These are phyloP conservation scores for Xylariaceae sp. DNA, from an alignment of 2,329 filamentous ascomycete species.

Conservation along the genomic window DNA sequence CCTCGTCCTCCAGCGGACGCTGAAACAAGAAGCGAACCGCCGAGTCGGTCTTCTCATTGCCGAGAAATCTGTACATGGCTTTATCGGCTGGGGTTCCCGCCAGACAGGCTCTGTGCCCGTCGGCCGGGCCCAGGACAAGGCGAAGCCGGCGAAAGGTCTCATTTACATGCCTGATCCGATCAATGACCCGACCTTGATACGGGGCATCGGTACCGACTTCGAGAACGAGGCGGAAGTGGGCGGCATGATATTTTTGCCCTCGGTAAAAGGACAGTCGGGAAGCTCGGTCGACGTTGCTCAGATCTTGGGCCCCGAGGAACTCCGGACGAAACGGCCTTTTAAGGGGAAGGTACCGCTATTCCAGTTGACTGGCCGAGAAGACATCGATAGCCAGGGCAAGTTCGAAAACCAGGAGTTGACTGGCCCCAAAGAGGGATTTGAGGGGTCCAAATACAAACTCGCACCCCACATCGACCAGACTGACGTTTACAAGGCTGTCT, in stretches of 20 bases:
- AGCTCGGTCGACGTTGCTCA: conserved; percentile 80
- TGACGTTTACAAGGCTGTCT: conserved; percentile 89
- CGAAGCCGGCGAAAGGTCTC: conserved; percentile 70
- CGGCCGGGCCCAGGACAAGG: conserved; percentile 81
- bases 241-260: conserved; percentile 82
- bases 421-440: conserved; percentile 55
- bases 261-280: conserved; percentile 67
- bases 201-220: conserved; percentile 77
- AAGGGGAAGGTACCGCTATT: conserved; percentile 67
- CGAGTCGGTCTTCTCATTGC: conserved; percentile 91
- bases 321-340: conserved; percentile 83
- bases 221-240: conserved; percentile 68
- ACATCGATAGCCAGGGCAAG: conserved; percentile 62
- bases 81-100: conserved; percentile 82
- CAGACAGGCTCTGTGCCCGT: conserved; percentile 90
- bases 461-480: conserved; percentile 93
- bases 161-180: conserved; percentile 88
- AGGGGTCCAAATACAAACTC: conserved; percentile 78
- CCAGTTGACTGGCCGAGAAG: conserved; percentile 76
- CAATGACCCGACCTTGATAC: conserved; percentile 74
- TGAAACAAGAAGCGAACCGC: conserved; percentile 79
- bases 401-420: conserved; percentile 51
- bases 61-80: conserved; percentile 90
- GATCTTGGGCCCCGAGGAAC: conserved; percentile 72
- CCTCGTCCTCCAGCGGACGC: conserved; percentile 83